phyloP scores from a whole-genome alignment of 73 alveolate species.

The Loxodes magnus region DNA sequence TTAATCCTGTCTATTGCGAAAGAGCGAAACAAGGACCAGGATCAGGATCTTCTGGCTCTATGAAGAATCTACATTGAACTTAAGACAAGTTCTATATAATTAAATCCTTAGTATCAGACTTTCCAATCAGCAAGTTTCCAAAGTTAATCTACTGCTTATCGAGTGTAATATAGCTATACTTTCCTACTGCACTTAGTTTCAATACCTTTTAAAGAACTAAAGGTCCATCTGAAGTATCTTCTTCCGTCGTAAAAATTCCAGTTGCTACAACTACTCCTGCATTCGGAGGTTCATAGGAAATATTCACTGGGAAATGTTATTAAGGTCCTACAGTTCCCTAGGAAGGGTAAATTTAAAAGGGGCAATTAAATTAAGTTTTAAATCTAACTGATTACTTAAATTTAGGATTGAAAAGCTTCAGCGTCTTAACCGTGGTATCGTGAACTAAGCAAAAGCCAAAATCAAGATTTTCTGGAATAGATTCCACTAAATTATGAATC shows the following conservation, averaged over 20 bases:
- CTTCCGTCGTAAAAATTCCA: conserved; percentile 64
- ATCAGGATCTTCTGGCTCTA: conserved; percentile 68
- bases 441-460: conserved; percentile 58
- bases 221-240: too few relatives aligned
- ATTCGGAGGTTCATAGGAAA: conserved; percentile 64
- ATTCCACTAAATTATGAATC: too few relatives aligned
- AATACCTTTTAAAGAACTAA: conserved; percentile 70
- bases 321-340: conserved; percentile 53
- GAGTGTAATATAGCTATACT: conserved; percentile 88
- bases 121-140: conserved; percentile 30
- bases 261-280: conserved; percentile 87
- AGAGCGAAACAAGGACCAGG: conserved; percentile 79
- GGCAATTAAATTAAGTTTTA: conserved; percentile 13
- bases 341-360: conserved; percentile 55
- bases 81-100: conserved; percentile 67
- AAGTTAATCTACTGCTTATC: conserved; percentile 48
- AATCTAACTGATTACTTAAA: conserved; percentile 9
- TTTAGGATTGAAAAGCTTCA: conserved; percentile 41
- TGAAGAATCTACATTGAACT: conserved; percentile 76
- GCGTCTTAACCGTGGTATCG: conserved; percentile 20
- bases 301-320: conserved; percentile 54
- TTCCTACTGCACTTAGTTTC: conserved; percentile 87
- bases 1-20: conserved; percentile 68
- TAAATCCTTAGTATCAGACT: conserved; percentile 66
- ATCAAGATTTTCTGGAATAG: conserved; percentile 58